Conservation (phyloP, 768 basidiomycete species). For the Dioszegia crocea region DNA sequence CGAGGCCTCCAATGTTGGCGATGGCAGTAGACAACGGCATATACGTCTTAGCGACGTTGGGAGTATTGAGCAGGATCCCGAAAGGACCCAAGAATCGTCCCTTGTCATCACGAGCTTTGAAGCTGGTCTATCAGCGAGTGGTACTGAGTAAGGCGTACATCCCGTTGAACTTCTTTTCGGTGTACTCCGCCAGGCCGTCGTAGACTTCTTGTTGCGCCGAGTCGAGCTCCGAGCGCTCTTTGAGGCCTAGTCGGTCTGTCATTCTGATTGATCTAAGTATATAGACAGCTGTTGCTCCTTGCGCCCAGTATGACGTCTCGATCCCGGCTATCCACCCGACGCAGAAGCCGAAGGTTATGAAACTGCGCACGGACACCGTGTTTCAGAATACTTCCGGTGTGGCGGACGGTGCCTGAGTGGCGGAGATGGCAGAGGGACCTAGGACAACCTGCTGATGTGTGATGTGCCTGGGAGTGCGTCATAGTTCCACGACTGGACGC, state of each 20-base stretch:
- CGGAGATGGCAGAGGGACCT: too few relatives aligned
- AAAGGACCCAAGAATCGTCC: constrained; percentile 8
- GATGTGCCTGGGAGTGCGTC: too few relatives aligned
- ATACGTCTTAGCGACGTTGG: constrained; percentile 2
- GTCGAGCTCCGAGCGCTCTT: constrained; percentile 5
- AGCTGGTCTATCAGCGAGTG: neutral
- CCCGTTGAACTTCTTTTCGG: constrained; percentile 2
- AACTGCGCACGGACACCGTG: neutral
- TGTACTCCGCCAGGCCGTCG: constrained; percentile 1
- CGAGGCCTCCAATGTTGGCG: neutral
- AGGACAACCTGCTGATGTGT: too few relatives aligned
- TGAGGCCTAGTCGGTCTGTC: constrained; percentile 6
- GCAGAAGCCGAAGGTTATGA: too few relatives aligned
- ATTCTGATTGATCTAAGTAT: neutral
- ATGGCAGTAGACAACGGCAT: neutral
- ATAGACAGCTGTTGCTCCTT: too few relatives aligned
- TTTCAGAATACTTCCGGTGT: neutral
- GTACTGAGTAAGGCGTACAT: neutral
- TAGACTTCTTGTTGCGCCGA: neutral
- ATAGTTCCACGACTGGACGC: too few relatives aligned
- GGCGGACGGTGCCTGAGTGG: neutral
- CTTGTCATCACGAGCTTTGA: constrained; percentile 8
- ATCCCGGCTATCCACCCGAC: too few relatives aligned
- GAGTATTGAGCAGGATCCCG: constrained; percentile 7
- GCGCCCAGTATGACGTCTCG: too few relatives aligned